Percentiles rank a stretch among this genome's conserved stretches.
Conservation (phyloP, 768 basidiomycete genomes). For the Boletus rufocinnamomeus region DNA sequence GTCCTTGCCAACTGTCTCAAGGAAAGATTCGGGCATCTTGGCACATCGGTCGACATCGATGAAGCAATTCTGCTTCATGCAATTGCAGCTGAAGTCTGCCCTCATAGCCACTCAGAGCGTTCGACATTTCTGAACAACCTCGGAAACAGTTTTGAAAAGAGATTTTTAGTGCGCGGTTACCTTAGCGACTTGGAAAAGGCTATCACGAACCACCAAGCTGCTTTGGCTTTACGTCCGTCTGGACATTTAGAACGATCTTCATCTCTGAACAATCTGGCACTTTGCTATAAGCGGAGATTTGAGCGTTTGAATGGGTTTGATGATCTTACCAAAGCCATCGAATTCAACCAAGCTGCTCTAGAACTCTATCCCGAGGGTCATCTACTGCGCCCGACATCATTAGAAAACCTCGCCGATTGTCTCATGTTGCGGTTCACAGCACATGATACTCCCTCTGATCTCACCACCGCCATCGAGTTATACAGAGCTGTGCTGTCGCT, state of each 20-base stretch:
- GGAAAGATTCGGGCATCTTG: background rate
- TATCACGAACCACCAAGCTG: background rate
- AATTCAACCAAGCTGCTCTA: background rate
- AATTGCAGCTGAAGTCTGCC: background rate
- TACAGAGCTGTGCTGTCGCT: background rate
- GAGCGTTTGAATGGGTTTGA: background rate
- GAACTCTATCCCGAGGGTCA: background rate
- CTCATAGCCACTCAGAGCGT: background rate
- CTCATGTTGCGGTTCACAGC: background rate
- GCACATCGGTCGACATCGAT: background rate
- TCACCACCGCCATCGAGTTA: background rate
- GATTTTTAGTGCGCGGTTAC: background rate
- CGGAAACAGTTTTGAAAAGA: background rate
- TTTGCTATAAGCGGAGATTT: background rate
- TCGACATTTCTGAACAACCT: background rate
- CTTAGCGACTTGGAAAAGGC: background rate
- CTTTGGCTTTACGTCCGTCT: background rate
- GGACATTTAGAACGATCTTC: background rate
- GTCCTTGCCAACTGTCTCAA: background rate
- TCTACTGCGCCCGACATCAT: background rate
- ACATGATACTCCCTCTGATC: background rate
- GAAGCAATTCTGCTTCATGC: background rate
- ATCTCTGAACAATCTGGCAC: background rate
- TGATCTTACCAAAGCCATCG: background rate
- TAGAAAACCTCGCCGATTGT: background rate